These are phyloP conservation scores for Kurtzmaniella cleridarum DNA, from an alignment of 805 yeast genomes.

Conservation along the genomic window DNA sequence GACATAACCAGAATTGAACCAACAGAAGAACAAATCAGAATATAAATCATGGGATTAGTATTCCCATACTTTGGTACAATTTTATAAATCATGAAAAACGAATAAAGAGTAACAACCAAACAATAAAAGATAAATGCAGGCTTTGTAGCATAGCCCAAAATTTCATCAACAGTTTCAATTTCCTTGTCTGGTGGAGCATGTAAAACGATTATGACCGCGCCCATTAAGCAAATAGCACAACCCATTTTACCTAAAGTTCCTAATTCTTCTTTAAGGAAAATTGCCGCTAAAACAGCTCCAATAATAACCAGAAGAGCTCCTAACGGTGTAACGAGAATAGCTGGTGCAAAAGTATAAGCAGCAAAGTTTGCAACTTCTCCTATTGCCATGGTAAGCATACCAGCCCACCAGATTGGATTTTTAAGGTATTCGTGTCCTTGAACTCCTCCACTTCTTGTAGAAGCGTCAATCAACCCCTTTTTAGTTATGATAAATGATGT, in stretches of 20 bases:
- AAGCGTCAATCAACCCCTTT: conserved; percentile 73
- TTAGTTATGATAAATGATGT: conserved; percentile 86
- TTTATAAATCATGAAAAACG: conserved; percentile 73
- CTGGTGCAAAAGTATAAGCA: conserved; percentile 93
- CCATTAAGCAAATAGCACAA: conserved; percentile 84
- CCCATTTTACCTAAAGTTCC: conserved; percentile 90
- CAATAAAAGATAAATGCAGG: conserved; percentile 74
- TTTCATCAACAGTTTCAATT: conserved; percentile 82
- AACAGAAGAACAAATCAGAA: conserved; percentile 83
- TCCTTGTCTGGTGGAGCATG: conserved; percentile 96
- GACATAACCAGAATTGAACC: conserved; percentile 90
- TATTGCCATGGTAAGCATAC: conserved; percentile 82
- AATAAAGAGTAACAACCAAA: conserved; percentile 55
- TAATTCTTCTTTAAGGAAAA: conserved; percentile 78
- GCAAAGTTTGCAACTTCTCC: conserved; percentile 93
- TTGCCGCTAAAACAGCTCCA: conserved; percentile 85
- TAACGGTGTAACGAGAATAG: conserved; percentile 83
- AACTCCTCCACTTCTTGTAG: conserved; percentile 57
- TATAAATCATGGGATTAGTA: conserved; percentile 81
- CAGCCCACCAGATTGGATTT: conserved; percentile 93
- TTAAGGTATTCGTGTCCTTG: conserved; percentile 74
- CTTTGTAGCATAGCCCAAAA: conserved; percentile 68
- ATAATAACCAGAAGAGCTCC: conserved; percentile 89
- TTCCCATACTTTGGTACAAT: conserved; percentile 79
- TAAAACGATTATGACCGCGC: conserved; percentile 79